A percentile compares a stretch with the other conserved stretches of the same genome.
Conservation (phyloP, 768 basidiomycete species). For the Strobilomyces echinocephalus region DNA sequence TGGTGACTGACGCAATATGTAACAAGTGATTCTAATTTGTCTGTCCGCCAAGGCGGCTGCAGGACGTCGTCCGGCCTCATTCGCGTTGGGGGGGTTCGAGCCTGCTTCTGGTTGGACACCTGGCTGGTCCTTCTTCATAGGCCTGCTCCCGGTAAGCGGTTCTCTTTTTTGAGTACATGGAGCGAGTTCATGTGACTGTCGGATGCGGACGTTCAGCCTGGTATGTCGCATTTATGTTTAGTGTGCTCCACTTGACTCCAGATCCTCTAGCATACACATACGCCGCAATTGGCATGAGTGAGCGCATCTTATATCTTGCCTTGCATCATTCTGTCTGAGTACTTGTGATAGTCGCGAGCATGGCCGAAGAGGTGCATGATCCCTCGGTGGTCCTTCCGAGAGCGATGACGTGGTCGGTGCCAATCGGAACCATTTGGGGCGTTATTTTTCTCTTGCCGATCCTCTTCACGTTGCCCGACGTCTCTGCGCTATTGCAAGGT, state of each 20-base stretch:
- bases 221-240: slow-evolving; percentile 9
- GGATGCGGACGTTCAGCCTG: slow-evolving; percentile 21
- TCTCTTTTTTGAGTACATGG: neutral
- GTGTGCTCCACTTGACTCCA: neutral
- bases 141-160: slow-evolving; percentile 48
- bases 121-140: slow-evolving; percentile 68
- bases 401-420: slow-evolving; percentile 51
- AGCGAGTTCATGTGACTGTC: neutral
- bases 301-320: slow-evolving; percentile 6
- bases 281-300: slow-evolving; percentile 61
- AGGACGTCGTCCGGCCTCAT: slow-evolving; percentile 51
- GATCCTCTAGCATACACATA: slow-evolving; percentile 47
- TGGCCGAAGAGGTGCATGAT: slow-evolving; percentile 65
- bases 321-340: neutral
- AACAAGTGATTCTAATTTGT: slow-evolving; percentile 49
- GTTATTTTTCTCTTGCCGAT: slow-evolving; percentile 58
- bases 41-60: slow-evolving; percentile 53
- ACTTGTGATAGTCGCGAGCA: slow-evolving; percentile 44
- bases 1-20: slow-evolving; percentile 13
- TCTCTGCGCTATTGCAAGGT: slow-evolving; percentile 49
- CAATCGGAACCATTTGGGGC: slow-evolving; percentile 48
- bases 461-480: slow-evolving; percentile 60
- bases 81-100: slow-evolving; percentile 56
- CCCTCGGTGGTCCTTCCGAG: slow-evolving; percentile 51
- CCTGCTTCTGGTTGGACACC: slow-evolving; percentile 64